phyloP scores from a whole-genome alignment of 2,329 filamentous ascomycete species.

The Colletotrichum echinochloae region DNA sequence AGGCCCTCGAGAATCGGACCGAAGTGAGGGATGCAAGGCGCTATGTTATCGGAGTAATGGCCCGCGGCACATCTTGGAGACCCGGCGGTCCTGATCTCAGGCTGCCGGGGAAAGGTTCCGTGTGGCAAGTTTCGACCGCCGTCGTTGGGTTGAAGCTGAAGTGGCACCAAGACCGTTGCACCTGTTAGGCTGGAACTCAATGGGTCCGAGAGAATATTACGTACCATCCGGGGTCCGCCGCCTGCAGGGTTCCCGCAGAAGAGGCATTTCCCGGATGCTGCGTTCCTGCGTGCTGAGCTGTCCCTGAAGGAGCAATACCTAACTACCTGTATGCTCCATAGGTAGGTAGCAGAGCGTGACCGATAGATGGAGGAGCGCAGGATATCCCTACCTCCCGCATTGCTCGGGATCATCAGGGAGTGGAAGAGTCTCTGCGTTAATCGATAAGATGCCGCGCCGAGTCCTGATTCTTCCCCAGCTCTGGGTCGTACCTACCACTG shows the following conservation, averaged over 20 bases:
- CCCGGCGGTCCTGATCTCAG: not conserved
- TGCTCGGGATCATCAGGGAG: slow-evolving; percentile 30
- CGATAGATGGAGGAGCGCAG: slow-evolving; percentile 32
- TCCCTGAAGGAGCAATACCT: slow-evolving; percentile 30
- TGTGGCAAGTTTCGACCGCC: slow-evolving; percentile 23
- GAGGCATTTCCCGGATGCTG: slow-evolving; percentile 35
- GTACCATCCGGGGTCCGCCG: slow-evolving; percentile 32
- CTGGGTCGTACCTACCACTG: slow-evolving; percentile 24
- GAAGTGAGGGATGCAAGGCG: not conserved
- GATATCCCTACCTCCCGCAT: slow-evolving; percentile 35
- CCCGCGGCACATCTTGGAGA: not conserved
- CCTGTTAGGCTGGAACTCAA: slow-evolving; percentile 34
- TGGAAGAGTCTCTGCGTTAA: slow-evolving; percentile 32
- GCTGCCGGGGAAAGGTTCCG: slow-evolving; percentile 32
- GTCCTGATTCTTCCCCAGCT: not conserved
- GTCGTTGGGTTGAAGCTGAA: slow-evolving; percentile 24
- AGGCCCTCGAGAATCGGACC: not conserved
- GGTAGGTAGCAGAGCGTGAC: slow-evolving; percentile 24
- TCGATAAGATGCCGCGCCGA: slow-evolving; percentile 39
- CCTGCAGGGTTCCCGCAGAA: slow-evolving; percentile 23
- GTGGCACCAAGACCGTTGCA: slow-evolving; percentile 32
- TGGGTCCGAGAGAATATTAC: slow-evolving; percentile 14
- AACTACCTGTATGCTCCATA: too few species aligned
- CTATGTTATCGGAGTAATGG: not conserved
- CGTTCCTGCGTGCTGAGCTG: slow-evolving; percentile 20